Conservation (phyloP, 75 land plant species). For the Pinus albicaulis region DNA sequence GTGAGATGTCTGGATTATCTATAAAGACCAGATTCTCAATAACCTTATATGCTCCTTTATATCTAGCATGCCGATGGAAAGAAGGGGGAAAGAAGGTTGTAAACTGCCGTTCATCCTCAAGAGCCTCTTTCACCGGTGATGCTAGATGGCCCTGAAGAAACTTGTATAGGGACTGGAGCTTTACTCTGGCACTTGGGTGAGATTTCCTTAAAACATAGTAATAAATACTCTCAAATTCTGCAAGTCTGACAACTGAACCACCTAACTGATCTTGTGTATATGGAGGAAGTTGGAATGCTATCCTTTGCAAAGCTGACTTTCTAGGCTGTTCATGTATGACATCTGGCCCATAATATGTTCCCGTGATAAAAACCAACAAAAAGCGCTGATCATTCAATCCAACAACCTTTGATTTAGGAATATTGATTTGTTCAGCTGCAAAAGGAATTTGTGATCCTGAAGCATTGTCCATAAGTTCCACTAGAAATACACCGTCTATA, state of each 20-base stretch:
- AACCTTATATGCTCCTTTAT: slow-evolving; percentile 41
- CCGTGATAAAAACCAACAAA: slow-evolving; percentile 58
- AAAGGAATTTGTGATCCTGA: slow-evolving; percentile 2
- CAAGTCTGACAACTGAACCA: slow-evolving; percentile 49
- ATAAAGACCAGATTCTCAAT: slow-evolving; percentile 57
- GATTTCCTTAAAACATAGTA: slow-evolving; percentile 53
- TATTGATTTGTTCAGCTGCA: background rate
- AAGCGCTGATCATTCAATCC: slow-evolving; percentile 56
- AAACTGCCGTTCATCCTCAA: slow-evolving; percentile 48
- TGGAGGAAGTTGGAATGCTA: slow-evolving; percentile 45
- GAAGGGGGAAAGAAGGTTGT: slow-evolving; percentile 49
- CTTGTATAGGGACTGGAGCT: slow-evolving; percentile 41
- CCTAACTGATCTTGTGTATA: slow-evolving; percentile 57
- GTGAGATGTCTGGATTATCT: slow-evolving; percentile 41
- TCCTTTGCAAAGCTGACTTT: slow-evolving; percentile 62
- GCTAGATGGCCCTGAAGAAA: slow-evolving; percentile 61
- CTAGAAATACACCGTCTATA: background rate
- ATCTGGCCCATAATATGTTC: slow-evolving; percentile 76
- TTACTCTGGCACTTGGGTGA: slow-evolving; percentile 43
- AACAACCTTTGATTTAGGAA: slow-evolving; percentile 5
- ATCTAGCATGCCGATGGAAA: slow-evolving; percentile 51
- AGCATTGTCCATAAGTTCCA: background rate
- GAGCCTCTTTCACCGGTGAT: slow-evolving; percentile 20
- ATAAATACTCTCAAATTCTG: slow-evolving; percentile 56
- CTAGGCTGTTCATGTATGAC: slow-evolving; percentile 43